Percentiles rank a stretch among this genome's conserved stretches.
Evolutionary conservation across 2,329 filamentous ascomycete species (phyloP).

Genomic region (Aspergillus piperis): DNA sequence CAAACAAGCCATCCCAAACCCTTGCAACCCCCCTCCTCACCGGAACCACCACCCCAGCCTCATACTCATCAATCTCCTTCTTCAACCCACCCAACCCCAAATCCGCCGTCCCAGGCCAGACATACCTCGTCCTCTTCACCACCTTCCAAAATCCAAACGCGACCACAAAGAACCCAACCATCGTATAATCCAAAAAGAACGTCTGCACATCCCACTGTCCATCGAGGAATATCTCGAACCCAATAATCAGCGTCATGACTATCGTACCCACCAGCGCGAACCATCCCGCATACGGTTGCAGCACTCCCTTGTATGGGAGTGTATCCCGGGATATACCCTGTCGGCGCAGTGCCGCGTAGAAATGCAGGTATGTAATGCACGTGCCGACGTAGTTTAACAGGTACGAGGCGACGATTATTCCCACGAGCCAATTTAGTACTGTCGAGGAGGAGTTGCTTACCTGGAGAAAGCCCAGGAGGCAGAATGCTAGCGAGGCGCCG

Average conservation of each 20-base stretch:
- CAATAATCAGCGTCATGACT: constrained; percentile 69
- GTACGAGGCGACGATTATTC: constrained; percentile 31
- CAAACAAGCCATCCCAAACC: constrained; percentile 12
- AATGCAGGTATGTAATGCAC: constrained; percentile 68
- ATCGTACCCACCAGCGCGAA: constrained; percentile 63
- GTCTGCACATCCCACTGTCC: constrained; percentile 63
- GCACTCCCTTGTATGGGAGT: constrained; percentile 67
- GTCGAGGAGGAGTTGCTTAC: constrained; percentile 62
- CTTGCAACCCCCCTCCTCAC: background rate
- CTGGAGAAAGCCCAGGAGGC: constrained; percentile 71
- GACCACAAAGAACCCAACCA: constrained; percentile 64
- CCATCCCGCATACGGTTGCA: constrained; percentile 71
- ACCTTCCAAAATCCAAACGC: constrained; percentile 70
- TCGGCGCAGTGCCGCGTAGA: constrained; percentile 64
- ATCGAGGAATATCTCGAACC: constrained; percentile 71
- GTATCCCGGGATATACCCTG: constrained; percentile 67
- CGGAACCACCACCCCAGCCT: constrained; percentile 4
- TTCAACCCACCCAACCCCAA: constrained; percentile 38
- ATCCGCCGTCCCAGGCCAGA: constrained; percentile 59
- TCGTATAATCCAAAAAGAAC: constrained; percentile 71
- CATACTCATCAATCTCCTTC: constrained; percentile 32
- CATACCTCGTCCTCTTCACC: constrained; percentile 60
- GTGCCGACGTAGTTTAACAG: constrained; percentile 54
- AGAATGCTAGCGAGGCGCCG: constrained; percentile 62
- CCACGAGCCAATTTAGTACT: constrained; percentile 54